Conservation (phyloP, 2,329 filamentous ascomycete species). For the Fonsecaea pedrosoi region DNA sequence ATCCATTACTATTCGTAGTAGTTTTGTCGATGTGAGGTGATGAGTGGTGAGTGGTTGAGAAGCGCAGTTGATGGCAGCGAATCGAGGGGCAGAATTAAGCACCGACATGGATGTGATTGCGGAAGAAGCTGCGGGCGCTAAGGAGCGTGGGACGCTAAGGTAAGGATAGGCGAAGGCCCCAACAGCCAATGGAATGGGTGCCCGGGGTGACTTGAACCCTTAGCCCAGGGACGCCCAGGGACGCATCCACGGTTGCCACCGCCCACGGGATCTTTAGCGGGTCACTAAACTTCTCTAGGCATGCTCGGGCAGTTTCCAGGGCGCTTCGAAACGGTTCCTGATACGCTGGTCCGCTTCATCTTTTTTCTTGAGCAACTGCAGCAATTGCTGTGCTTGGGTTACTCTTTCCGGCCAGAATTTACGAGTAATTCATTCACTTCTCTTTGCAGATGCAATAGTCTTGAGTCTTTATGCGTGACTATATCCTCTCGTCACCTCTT, state of each 20-base stretch:
- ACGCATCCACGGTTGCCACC: neutral
- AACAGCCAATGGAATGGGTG: constrained; percentile 10
- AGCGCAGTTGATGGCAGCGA: constrained; percentile 11
- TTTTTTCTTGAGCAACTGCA: constrained; percentile 1
- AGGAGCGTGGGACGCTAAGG: constrained; percentile 13
- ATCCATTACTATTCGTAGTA: neutral
- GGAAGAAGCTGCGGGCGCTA: constrained; percentile 16
- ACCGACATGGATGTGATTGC: constrained; percentile 28
- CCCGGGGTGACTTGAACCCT: neutral
- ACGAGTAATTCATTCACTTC: too few relatives aligned
- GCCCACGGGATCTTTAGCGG: neutral
- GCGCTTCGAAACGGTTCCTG: constrained; percentile 30
- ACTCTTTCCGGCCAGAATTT: constrained; percentile 11
- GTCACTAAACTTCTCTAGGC: neutral
- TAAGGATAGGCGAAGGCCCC: constrained; percentile 14
- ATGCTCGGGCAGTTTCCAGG: constrained; percentile 3
- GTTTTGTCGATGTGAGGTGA: constrained; percentile 1
- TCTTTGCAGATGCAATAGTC: neutral
- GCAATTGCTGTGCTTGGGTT: neutral
- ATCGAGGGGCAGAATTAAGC: constrained; percentile 22
- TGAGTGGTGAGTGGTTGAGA: neutral
- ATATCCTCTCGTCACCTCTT: neutral
- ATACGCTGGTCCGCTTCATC: constrained; percentile 26
- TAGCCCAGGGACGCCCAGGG: neutral
- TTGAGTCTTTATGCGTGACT: constrained; percentile 1